Conservation (phyloP, 2,329 filamentous ascomycete genomes). For the Epichloe elymi region DNA sequence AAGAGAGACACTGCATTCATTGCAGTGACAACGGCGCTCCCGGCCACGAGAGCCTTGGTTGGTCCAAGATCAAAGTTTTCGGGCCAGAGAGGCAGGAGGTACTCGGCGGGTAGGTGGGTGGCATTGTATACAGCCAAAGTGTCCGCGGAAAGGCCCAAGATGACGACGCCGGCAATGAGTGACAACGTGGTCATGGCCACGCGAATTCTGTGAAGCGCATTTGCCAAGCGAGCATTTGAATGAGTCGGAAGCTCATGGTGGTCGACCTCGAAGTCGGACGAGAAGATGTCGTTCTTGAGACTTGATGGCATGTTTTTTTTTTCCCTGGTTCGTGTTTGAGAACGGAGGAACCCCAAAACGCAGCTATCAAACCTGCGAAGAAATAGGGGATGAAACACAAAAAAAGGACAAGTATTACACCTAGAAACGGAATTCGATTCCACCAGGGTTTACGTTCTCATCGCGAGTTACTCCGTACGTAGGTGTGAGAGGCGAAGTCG, state of each 20-base stretch:
- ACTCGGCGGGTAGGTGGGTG: constrained; percentile 35
- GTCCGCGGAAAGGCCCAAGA: constrained; percentile 42
- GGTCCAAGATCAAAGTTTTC: constrained; percentile 42
- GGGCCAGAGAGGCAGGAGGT: constrained; percentile 44
- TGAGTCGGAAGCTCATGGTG: constrained; percentile 22
- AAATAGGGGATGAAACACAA: too few species aligned
- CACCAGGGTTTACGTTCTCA: not conserved
- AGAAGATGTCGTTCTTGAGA: constrained; percentile 26
- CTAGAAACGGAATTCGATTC: not conserved
- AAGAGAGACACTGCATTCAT: constrained; percentile 34
- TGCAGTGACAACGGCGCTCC: constrained; percentile 35
- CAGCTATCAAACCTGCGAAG: too few species aligned
- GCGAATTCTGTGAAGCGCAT: constrained; percentile 29
- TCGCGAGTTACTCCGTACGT: not conserved
- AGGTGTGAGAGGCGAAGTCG: not conserved
- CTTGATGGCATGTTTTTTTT: constrained; percentile 13
- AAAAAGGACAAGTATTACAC: not conserved
- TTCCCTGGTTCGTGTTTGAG: not conserved
- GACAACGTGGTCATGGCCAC: constrained; percentile 35
- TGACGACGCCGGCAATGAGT: constrained; percentile 35
- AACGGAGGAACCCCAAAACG: too few species aligned
- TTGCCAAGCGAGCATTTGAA: constrained; percentile 25
- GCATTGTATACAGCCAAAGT: constrained; percentile 40
- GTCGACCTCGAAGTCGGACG: constrained; percentile 37
- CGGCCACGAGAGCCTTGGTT: constrained; percentile 39